Conservation (phyloP, 1,284 basidiomycete species). For the Leccinum fallax region DNA sequence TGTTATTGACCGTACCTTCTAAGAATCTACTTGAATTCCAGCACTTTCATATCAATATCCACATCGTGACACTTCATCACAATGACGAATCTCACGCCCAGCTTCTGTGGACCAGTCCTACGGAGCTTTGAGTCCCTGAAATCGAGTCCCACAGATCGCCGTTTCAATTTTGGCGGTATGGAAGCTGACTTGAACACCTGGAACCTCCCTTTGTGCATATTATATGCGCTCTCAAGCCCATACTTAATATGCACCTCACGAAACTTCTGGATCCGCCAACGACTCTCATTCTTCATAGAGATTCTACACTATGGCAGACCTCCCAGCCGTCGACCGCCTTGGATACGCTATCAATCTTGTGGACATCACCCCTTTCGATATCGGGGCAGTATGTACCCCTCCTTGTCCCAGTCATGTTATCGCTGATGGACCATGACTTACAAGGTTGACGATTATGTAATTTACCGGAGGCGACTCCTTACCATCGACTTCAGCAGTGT, state of each 20-base stretch:
- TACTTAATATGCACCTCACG: background rate
- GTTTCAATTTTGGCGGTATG: background rate
- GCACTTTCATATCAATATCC: background rate
- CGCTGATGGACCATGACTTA: background rate
- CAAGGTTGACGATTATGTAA: background rate
- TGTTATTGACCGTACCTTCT: background rate
- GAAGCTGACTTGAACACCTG: background rate
- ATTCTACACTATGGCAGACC: background rate
- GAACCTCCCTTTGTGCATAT: background rate
- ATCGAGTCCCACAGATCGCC: background rate
- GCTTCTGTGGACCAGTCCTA: background rate
- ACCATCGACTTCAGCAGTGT: background rate
- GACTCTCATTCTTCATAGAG: background rate
- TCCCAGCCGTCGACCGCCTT: background rate
- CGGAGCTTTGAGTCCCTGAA: background rate
- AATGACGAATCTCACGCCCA: background rate
- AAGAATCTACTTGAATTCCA: background rate
- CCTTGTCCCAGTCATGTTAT: background rate
- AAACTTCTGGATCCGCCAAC: background rate
- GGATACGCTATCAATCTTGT: background rate
- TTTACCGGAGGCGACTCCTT: background rate
- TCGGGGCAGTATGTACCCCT: background rate
- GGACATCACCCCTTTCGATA: background rate
- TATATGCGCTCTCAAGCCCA: background rate
- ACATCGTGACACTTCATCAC: background rate